Conservation (phyloP, 176 grass and related monocot genomes). For the Hordeum marinum region DNA sequence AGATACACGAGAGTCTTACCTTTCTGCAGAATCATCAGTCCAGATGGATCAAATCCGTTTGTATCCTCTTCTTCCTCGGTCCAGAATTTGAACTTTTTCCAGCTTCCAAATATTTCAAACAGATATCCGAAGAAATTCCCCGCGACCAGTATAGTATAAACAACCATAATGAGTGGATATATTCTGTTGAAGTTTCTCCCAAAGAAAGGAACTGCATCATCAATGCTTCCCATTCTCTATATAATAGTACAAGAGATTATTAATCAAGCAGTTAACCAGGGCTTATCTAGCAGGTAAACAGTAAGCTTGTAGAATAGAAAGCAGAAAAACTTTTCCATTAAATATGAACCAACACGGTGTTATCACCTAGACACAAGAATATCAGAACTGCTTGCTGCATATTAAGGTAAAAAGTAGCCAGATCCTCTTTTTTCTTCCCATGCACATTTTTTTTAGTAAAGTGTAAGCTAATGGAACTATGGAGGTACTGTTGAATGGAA, state of each 20-base stretch:
- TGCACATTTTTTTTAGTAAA: background rate
- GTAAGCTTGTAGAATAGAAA: background rate
- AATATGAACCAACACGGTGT: background rate
- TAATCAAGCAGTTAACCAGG: background rate
- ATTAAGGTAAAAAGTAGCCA: background rate
- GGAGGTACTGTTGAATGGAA: background rate
- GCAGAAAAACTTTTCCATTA: background rate
- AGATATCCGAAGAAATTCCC: constrained; percentile 79
- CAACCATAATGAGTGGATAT: constrained; percentile 96
- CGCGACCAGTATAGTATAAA: constrained; percentile 83
- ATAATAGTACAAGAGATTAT: constrained; percentile 11
- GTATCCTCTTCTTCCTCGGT: constrained; percentile 60
- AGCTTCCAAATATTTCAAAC: constrained; percentile 67
- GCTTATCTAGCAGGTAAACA: background rate
- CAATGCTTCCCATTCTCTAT: constrained; percentile 97
- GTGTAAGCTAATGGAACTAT: background rate
- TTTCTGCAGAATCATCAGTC: constrained; percentile 84
- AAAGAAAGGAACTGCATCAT: constrained; percentile 90
- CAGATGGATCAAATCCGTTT: constrained; percentile 78
- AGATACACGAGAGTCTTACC: constrained; percentile 30
- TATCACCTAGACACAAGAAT: background rate
- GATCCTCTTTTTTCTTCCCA: background rate
- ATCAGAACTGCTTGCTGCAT: background rate
- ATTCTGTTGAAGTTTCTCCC: constrained; percentile 94
- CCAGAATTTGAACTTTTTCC: constrained; percentile 83